Evolutionary conservation across 768 basidiomycete species (phyloP), one percentile per base, ranked within the genome.

Genomic region (Rhodotorula kratochvilovae): DNA sequence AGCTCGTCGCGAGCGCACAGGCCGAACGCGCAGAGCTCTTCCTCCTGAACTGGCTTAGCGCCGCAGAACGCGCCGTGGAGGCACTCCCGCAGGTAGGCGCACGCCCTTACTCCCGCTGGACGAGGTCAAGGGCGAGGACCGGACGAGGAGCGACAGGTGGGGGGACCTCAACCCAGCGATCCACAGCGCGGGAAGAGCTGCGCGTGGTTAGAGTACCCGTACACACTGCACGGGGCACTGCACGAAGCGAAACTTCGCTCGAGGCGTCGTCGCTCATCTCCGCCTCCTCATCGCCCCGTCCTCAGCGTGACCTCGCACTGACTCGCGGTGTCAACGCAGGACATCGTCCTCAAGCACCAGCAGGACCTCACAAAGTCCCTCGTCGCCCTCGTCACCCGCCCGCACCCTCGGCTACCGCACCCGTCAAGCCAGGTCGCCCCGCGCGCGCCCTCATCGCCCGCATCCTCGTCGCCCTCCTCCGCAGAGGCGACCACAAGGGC

Each of bases 361-460:
- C 68, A 84, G 1, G 82, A 82, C 21, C 78, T 92, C 11, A 89
- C 91, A 76, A 82, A 84, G 13, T 82, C 83, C 0, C 81, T 93
- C 51, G 81, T 91, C 72, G 89, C 89, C 76, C 82, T 92, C 60
- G 81, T 92, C 29, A 83, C 86, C 25, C 87, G 4, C 82, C 86
- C 1, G 83, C 86, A 13, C 27, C 56, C 63, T 21, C 76, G 74
- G 0, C 76, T 68, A 0, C 35, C 56, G 27, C 84, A 84, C 89
- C 87, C 75, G 91, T 93, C n/a, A 80, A 85, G 39, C 94, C 95
- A 1, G 95, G 95, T 55, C 88, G 93, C 17, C 91, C 91, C 5
- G 81, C 92, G 54, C 86, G 95, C 51, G 88, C 89, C 68, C 83
- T 91, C 10, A 86, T 89, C 58, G 86, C 89, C 16, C 83, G 90